Conservation (phyloP, 2,329 filamentous ascomycete genomes). For the Didymellaceae sp. region DNA sequence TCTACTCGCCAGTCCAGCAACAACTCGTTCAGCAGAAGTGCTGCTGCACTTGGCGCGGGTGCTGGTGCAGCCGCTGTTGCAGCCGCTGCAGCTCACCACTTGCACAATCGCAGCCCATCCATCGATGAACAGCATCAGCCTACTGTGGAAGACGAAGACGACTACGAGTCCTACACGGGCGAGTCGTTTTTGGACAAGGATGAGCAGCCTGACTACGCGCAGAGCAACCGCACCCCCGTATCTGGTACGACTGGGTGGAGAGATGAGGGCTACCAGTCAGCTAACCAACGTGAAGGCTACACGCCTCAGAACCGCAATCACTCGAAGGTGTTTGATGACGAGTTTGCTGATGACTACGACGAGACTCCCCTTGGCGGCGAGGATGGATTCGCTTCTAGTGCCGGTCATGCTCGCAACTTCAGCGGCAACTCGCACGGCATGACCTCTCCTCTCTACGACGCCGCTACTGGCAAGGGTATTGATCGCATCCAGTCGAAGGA, state of each 20-base stretch:
- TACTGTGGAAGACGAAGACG: slow-evolving; percentile 49
- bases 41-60: slow-evolving; percentile 49
- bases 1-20: slow-evolving; percentile 38
- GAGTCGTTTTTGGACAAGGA: slow-evolving; percentile 46
- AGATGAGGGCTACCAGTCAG: slow-evolving; percentile 92
- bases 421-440: slow-evolving; percentile 94
- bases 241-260: slow-evolving; percentile 62
- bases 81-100: slow-evolving; percentile 57
- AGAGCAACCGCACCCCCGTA: slow-evolving; percentile 48
- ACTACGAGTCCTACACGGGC: slow-evolving; percentile 43
- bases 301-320: slow-evolving; percentile 54
- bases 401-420: slow-evolving; percentile 67
- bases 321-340: slow-evolving; percentile 62
- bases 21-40: slow-evolving; percentile 38
- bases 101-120: slow-evolving; percentile 35
- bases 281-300: slow-evolving; percentile 62
- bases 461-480: slow-evolving; percentile 83
- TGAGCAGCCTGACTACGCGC: slow-evolving; percentile 38
- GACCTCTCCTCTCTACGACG: slow-evolving; percentile 87
- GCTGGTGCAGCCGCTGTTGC: slow-evolving; percentile 63
- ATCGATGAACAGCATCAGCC: slow-evolving; percentile 45
- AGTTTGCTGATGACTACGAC: slow-evolving; percentile 60
- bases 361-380: slow-evolving; percentile 48
- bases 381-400: slow-evolving; percentile 55
- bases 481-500: slow-evolving; percentile 95